phyloP scores from a whole-genome alignment of 768 basidiomycete genomes.

The Trametes gibbosa region DNA sequence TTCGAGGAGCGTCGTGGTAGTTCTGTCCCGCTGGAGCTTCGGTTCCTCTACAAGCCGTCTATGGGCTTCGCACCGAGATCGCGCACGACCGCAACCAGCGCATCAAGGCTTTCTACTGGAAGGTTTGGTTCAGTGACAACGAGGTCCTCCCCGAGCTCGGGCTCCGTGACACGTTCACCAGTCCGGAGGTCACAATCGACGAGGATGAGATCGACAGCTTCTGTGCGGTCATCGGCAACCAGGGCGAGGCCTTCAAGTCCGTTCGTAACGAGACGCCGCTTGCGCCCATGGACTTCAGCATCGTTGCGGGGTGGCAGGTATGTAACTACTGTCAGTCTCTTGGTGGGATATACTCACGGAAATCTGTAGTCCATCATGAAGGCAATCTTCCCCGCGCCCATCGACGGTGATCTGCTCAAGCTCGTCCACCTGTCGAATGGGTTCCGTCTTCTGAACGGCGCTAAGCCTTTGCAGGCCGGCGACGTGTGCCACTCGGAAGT shows the following conservation, averaged over 20 bases:
- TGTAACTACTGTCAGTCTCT: slow-evolving; percentile 23
- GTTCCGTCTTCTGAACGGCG: slow-evolving; percentile 84
- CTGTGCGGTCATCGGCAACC: slow-evolving; percentile 91
- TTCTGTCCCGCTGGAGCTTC: slow-evolving; percentile 76
- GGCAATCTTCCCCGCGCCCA: slow-evolving; percentile 87
- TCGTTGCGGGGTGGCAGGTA: slow-evolving; percentile 98
- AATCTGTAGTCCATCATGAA: slow-evolving; percentile 90
- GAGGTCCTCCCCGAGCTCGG: slow-evolving; percentile 72
- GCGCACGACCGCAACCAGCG: slow-evolving; percentile 77
- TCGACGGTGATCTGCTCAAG: slow-evolving; percentile 93
- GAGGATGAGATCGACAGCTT: slow-evolving; percentile 80
- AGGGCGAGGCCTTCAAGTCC: slow-evolving; percentile 86
- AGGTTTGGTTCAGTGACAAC: slow-evolving; percentile 94
- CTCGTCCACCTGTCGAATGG: slow-evolving; percentile 97
- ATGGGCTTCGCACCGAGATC: slow-evolving; percentile 90
- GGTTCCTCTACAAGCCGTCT: slow-evolving; percentile 84
- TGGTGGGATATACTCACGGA: neutral
- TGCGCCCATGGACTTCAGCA: slow-evolving; percentile 98
- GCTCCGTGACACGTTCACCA: slow-evolving; percentile 78
- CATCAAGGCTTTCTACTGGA: slow-evolving; percentile 99
- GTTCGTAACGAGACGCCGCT: slow-evolving; percentile 66
- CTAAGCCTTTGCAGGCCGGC: slow-evolving; percentile 73
- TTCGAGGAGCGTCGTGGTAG: slow-evolving; percentile 79
- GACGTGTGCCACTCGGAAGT: slow-evolving; percentile 91
- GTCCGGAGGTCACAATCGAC: slow-evolving; percentile 82